Evolutionary conservation across 2,329 filamentous ascomycete genomes (phyloP).

Genomic region (Blastomyces parvus): DNA sequence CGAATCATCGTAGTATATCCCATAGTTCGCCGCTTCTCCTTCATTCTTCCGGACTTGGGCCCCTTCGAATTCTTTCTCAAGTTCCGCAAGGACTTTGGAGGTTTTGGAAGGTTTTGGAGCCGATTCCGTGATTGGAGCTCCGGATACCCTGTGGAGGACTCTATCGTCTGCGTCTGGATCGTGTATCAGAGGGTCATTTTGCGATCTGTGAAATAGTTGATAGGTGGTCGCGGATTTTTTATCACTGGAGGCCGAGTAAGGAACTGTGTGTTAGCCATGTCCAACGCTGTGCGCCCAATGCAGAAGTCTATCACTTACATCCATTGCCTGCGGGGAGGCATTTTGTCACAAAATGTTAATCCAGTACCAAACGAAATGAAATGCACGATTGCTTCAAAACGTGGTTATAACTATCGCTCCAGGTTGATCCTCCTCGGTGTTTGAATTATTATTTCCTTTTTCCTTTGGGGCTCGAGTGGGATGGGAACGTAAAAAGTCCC

Average conservation of each 20-base stretch:
- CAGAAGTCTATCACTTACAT: constrained; percentile 12
- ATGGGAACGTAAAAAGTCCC: background rate
- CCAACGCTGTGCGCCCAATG: background rate
- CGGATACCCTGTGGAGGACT: constrained; percentile 64
- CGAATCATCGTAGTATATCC: constrained; percentile 89
- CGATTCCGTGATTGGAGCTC: constrained; percentile 23
- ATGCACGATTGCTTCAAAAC: background rate
- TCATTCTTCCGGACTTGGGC: constrained; percentile 71
- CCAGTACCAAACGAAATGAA: background rate
- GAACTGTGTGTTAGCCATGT: constrained; percentile 1
- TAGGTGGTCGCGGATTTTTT: constrained; percentile 18
- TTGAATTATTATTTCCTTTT: background rate
- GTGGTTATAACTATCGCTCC: background rate
- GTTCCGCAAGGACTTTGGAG: constrained; percentile 62
- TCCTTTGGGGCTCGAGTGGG: background rate
- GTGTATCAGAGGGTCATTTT: constrained; percentile 95
- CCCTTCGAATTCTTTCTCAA: constrained; percentile 63
- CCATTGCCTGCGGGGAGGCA: constrained; percentile 17
- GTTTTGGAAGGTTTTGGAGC: constrained; percentile 35
- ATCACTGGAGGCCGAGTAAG: constrained; percentile 12
- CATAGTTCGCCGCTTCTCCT: constrained; percentile 88
- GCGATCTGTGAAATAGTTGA: constrained; percentile 52
- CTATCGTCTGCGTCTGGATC: constrained; percentile 80
- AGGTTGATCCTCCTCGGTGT: background rate
- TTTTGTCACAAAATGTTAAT: constrained; percentile 7